phyloP scores from a whole-genome alignment of 345 rosid genomes.

The Salix caprea region DNA sequence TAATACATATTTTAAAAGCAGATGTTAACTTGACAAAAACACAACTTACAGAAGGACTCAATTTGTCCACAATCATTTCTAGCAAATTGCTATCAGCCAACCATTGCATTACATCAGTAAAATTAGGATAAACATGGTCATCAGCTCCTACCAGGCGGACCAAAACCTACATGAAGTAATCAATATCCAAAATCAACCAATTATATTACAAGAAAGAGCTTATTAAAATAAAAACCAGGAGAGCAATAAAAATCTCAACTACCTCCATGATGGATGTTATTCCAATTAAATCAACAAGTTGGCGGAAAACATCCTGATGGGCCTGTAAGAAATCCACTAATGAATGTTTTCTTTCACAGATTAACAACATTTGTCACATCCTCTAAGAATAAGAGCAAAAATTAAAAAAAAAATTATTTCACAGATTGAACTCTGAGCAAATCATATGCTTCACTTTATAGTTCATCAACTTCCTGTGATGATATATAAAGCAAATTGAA shows the following conservation, averaged over 20 bases:
- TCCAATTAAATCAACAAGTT: conserved; percentile 94
- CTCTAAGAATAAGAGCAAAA: not conserved
- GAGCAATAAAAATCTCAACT: conserved; percentile 6
- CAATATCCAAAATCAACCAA: conserved; percentile 5
- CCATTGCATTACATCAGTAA: conserved; percentile 98
- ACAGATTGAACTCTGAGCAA: not conserved
- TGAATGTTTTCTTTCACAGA: not conserved
- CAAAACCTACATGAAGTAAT: conserved; percentile 57
- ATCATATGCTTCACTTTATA: not conserved
- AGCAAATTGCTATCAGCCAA: conserved; percentile 81
- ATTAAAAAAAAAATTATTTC: not conserved
- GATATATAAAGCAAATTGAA: not conserved
- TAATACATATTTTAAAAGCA: not conserved
- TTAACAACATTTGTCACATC: not conserved
- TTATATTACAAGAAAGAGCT: not conserved
- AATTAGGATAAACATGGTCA: conserved; percentile 92
- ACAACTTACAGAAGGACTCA: conserved; percentile 75
- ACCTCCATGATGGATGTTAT: conserved; percentile 99
- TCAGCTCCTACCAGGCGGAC: conserved; percentile 96
- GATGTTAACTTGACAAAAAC: not conserved
- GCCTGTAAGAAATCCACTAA: conserved; percentile 41
- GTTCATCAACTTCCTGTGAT: not conserved
- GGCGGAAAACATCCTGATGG: conserved; percentile 78
- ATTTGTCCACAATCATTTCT: conserved; percentile 94
- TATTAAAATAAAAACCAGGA: conserved; percentile 7